phyloP scores from a whole-genome alignment of 169 alveolate genomes.

The Cryptosporidium muris region DNA sequence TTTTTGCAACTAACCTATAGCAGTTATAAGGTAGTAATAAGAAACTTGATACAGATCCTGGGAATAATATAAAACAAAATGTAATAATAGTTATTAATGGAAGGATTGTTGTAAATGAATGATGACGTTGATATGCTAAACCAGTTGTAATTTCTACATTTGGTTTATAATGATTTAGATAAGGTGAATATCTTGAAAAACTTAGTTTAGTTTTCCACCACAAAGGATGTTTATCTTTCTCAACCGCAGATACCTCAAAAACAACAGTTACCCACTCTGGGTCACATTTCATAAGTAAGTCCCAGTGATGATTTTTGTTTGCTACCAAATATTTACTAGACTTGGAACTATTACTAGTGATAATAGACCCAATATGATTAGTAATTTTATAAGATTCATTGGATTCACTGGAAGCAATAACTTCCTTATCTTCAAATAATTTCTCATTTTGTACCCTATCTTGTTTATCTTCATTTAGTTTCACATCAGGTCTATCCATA shows the following conservation, averaged over 20 bases:
- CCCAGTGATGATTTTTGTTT: conserved; percentile 67
- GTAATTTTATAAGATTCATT: conserved; percentile 30
- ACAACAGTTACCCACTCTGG: conserved; percentile 67
- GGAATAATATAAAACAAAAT: conserved; percentile 37
- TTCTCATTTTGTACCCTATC: conserved; percentile 8
- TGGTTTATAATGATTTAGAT: conserved; percentile 58
- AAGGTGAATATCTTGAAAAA: conserved; percentile 40
- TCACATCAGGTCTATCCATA: no score
- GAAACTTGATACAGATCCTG: conserved; percentile 57
- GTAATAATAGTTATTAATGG: conserved; percentile 25
- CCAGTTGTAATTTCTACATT: conserved; percentile 61
- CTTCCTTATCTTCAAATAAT: conserved; percentile 19
- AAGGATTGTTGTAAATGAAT: conserved; percentile 47
- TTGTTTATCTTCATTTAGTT: background rate
- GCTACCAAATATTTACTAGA: background rate
- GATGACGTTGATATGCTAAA: conserved; percentile 44
- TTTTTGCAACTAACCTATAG: conserved; percentile 39
- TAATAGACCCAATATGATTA: conserved; percentile 27
- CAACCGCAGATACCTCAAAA: conserved; percentile 67
- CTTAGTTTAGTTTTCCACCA: conserved; percentile 62
- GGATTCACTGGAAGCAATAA: conserved; percentile 52
- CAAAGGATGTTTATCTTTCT: conserved; percentile 66
- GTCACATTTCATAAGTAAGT: conserved; percentile 58
- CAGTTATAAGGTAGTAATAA: conserved; percentile 50
- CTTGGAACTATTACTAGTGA: conserved; percentile 6